These are phyloP conservation scores for Polysphondylium violaceum DNA, from an alignment of 78 protist genomes.

Conservation along the genomic window DNA sequence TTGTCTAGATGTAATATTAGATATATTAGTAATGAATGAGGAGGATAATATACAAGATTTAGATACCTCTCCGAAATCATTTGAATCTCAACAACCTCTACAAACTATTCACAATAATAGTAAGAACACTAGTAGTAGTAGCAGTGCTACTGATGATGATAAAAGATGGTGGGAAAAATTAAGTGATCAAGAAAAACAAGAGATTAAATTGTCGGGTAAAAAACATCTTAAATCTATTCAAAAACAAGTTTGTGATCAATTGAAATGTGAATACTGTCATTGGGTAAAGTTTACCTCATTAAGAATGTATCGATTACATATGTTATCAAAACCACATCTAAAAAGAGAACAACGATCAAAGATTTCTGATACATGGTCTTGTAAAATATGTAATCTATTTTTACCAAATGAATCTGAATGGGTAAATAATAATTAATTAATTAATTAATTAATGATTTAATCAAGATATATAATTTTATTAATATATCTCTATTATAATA, in stretches of 20 bases:
- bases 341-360: not conserved
- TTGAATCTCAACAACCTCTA: too few species aligned
- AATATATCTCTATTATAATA: not conserved
- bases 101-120: too few species aligned
- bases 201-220: constrained; percentile 1
- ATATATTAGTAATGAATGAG: not conserved
- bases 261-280: constrained; percentile 25
- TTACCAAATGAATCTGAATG: constrained; percentile 68
- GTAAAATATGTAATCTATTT: constrained; percentile 15
- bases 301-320: constrained; percentile 12
- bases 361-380: constrained; percentile 30
- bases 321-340: constrained; percentile 1
- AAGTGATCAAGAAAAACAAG: constrained; percentile 6
- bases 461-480: not conserved
- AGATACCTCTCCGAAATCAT: too few species aligned
- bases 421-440: not conserved
- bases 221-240: constrained; percentile 7
- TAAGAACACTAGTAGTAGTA: too few species aligned
- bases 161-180: not conserved
- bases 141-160: too few species aligned
- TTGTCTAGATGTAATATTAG: too few species aligned
- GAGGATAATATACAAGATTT: not conserved
- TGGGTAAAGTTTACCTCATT: constrained; percentile 10
- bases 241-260: constrained; percentile 28
- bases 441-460: not conserved